Evolutionary conservation across 2,329 filamentous ascomycete genomes (phyloP), one percentile per base, ranked within the genome.

Genomic region (Pseudogymnoascus sp.): DNA sequence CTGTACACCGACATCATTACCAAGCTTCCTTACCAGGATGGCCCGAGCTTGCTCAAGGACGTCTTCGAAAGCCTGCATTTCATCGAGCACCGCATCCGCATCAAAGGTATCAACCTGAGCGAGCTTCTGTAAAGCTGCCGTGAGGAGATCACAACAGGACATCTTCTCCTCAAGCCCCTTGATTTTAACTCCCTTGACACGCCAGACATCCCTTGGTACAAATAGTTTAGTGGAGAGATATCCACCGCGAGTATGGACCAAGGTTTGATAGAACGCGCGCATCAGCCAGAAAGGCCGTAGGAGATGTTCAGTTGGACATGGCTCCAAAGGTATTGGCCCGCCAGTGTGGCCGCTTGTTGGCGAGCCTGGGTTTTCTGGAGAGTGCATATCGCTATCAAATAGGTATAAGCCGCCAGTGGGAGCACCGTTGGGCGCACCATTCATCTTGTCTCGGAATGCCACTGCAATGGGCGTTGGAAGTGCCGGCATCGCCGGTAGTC

Each of bases 211-310:
- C 61, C 90, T 85, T 5, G 95, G 93, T 4, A 99, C 84, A 72
- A 99, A 99, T 0, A 99, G 82, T 70, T 92, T 93, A 21, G 87
- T 93, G 62, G 93, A 96, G 18, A 99, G 73, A 73, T 97, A 99
- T 14, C 93, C 95, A 39, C 95, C 95, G 23, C 91, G 86, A 2
- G 93, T 91, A 71, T 99, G 93, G 16, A 88, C 89, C 51, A 99
- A 85, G 0, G 93, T 96, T 74, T 97, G 91, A 73, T 95, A 96
- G 26, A 99, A 81, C 66, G 90, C 93, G 63, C 95, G 87, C 91
- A 99, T 96, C 51, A 99, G 81, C 95, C 95, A 99, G 75, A 97
- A 99, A 1, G 95, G 96, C 18, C 95, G 87, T n/a, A 97, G 81
- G 70, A 97, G 82, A 65, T 88, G 87, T 42, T 96, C 91, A 37